phyloP scores from a whole-genome alignment of 345 rosid genomes.

The Iberis pinnata region DNA sequence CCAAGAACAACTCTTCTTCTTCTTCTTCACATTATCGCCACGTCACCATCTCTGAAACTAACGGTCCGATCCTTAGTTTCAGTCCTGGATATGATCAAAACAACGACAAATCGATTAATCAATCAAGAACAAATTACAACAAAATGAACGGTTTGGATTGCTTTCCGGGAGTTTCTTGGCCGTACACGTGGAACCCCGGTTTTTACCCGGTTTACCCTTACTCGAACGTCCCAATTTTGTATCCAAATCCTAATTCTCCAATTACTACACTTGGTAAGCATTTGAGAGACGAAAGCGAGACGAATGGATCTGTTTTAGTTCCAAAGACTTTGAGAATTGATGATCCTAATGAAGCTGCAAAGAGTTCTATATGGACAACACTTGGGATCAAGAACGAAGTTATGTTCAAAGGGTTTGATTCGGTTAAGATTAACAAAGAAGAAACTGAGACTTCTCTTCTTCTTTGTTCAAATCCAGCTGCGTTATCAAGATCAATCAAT shows the following conservation, averaged over 20 bases:
- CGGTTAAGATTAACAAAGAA: constrained; percentile 24
- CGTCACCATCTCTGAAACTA: constrained; percentile 56
- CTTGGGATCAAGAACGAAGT: constrained; percentile 56
- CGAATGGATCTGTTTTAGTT: constrained; percentile 44
- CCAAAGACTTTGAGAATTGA: constrained; percentile 68
- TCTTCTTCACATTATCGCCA: constrained; percentile 46
- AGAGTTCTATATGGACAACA: constrained; percentile 70
- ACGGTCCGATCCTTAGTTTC: constrained; percentile 51
- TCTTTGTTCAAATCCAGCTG: constrained; percentile 71
- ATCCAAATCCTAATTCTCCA: constrained; percentile 30
- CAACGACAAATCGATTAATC: constrained; percentile 25
- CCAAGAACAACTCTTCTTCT: constrained; percentile 40
- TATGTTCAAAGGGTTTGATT: constrained; percentile 48
- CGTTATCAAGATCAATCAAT: constrained; percentile 66
- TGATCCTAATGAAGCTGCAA: constrained; percentile 67
- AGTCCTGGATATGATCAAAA: constrained; percentile 38
- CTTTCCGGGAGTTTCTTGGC: constrained; percentile 61
- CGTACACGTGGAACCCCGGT: constrained; percentile 55
- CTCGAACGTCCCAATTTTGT: constrained; percentile 54
- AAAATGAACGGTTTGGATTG: constrained; percentile 41
- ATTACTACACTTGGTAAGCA: constrained; percentile 57
- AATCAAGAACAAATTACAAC: constrained; percentile 16
- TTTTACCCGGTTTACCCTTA: constrained; percentile 55
- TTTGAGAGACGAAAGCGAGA: constrained; percentile 39
- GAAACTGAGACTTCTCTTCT: constrained; percentile 38